A percentile compares a stretch with the other conserved stretches of the same genome.
phyloP scores from a whole-genome alignment of 2,329 filamentous ascomycete species.

The Colletotrichum lindemuthianum region DNA sequence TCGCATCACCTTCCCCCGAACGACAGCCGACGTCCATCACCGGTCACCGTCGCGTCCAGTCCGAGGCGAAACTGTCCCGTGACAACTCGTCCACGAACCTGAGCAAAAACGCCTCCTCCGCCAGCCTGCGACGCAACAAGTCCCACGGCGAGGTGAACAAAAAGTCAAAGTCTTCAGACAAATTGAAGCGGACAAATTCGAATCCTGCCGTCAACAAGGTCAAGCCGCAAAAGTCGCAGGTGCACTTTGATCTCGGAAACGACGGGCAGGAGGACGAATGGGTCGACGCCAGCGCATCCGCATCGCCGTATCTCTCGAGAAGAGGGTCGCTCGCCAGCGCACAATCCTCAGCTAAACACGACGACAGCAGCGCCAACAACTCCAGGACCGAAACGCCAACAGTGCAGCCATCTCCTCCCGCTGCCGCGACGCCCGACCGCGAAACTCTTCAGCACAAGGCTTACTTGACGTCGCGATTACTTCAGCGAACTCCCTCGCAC shows the following conservation, averaged over 20 bases:
- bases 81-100: conserved; percentile 56
- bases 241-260: conserved; percentile 72
- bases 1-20: conserved; percentile 55
- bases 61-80: conserved; percentile 58
- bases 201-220: conserved; percentile 59
- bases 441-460: conserved; percentile 66
- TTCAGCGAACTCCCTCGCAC: conserved; percentile 71
- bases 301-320: conserved; percentile 66
- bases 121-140: conserved; percentile 68
- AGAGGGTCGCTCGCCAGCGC: conserved; percentile 50
- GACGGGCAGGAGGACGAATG: conserved; percentile 67
- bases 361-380: conserved; percentile 42
- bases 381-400: conserved; percentile 38
- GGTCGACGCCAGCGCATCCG: conserved; percentile 73
- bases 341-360: conserved; percentile 56
- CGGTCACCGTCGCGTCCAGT: conserved; percentile 41
- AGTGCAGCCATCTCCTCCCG: conserved; percentile 31
- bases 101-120: conserved; percentile 65
- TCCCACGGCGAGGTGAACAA: conserved; percentile 67
- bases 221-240: conserved; percentile 58
- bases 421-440: conserved; percentile 47
- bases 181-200: conserved; percentile 63
- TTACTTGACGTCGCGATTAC: conserved; percentile 73
- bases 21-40: conserved; percentile 41
- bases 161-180: conserved; percentile 60